A percentile compares a stretch with the other conserved stretches of the same genome.
These are phyloP conservation scores for Copromyces sp. DNA, from an alignment of 495 filamentous ascomycete genomes.

Conservation along the genomic window DNA sequence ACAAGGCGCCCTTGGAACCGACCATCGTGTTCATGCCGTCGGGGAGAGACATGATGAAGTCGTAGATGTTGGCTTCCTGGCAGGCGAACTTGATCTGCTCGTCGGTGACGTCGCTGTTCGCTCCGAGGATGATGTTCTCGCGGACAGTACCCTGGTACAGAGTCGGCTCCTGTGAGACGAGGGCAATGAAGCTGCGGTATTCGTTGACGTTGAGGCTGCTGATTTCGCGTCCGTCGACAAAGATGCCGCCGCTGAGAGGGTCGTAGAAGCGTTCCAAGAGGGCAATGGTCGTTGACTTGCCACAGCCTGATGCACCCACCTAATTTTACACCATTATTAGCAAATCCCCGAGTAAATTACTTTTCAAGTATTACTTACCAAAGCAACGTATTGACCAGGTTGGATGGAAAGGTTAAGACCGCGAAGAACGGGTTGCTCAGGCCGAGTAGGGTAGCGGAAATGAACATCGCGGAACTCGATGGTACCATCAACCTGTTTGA, in stretches of 20 bases:
- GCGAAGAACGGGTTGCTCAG: constrained; percentile 45
- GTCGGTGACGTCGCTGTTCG: constrained; percentile 32
- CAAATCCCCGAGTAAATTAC: no score
- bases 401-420: constrained; percentile 48
- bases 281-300: constrained; percentile 65
- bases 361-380: constrained; percentile 25
- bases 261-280: constrained; percentile 62
- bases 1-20: constrained; percentile 53
- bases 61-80: constrained; percentile 54
- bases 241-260: constrained; percentile 46
- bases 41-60: constrained; percentile 56
- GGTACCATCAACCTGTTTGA: constrained; percentile 42
- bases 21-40: constrained; percentile 53
- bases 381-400: constrained; percentile 57
- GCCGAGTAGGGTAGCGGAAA: constrained; percentile 53
- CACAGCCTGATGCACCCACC: constrained; percentile 61
- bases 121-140: constrained; percentile 52
- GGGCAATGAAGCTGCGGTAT: constrained; percentile 48
- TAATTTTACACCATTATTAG: no score
- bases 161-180: constrained; percentile 58
- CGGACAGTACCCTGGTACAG: constrained; percentile 47
- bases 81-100: constrained; percentile 50
- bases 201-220: constrained; percentile 34
- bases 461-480: constrained; percentile 52
- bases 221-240: constrained; percentile 46